Percentiles rank a stretch among this genome's conserved stretches.
These are phyloP conservation scores for Metschnikowia matae DNA, from an alignment of 805 yeast genomes.

Conservation along the genomic window DNA sequence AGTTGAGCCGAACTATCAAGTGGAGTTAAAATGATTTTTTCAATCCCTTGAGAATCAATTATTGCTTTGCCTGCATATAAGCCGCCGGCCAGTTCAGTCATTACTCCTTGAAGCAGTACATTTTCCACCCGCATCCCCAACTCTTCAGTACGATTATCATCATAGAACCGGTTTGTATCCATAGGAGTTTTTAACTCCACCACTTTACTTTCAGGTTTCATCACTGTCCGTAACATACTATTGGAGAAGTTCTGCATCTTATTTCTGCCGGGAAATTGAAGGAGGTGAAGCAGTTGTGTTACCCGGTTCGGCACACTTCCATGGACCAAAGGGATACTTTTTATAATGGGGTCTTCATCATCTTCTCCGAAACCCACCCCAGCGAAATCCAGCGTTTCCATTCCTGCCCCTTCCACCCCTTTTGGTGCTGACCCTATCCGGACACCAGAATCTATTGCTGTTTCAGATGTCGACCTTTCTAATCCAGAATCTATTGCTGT, in stretches of 20 bases:
- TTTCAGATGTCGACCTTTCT: not conserved
- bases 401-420: not conserved
- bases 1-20: constrained; percentile 68
- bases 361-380: not conserved
- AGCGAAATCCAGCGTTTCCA: not conserved
- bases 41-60: constrained; percentile 16
- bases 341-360: constrained; percentile 37
- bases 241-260: constrained; percentile 36
- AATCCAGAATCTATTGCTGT: no score
- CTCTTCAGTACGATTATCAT: constrained; percentile 54
- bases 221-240: constrained; percentile 38
- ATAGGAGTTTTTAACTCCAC: constrained; percentile 77
- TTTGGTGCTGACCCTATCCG: no score
- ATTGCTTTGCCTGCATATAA: constrained; percentile 33
- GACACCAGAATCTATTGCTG: no score
- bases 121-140: constrained; percentile 58
- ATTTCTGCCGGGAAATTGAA: constrained; percentile 48
- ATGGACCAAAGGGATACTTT: constrained; percentile 34
- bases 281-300: constrained; percentile 30
- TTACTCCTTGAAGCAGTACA: constrained; percentile 70
- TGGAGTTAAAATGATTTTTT: constrained; percentile 58
- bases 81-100: constrained; percentile 50
- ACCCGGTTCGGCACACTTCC: constrained; percentile 22
- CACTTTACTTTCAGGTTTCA: constrained; percentile 59
- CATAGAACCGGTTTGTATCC: constrained; percentile 64